phyloP scores from a whole-genome alignment of 2,329 filamentous ascomycete genomes.

The Penicillium sp. region DNA sequence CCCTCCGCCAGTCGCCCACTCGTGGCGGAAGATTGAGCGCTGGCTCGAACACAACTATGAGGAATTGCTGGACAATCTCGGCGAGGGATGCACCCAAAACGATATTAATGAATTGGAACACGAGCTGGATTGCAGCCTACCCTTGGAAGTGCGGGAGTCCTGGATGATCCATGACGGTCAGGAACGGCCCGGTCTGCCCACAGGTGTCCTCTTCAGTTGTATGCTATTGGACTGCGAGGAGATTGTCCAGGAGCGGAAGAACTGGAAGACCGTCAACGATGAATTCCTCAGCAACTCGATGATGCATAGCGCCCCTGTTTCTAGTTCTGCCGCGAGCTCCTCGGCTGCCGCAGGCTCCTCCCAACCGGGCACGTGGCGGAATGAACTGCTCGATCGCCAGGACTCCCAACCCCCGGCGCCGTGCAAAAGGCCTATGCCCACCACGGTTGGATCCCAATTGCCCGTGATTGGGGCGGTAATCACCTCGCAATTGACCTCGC shows the following conservation, averaged over 20 bases:
- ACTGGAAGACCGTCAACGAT: constrained; percentile 90
- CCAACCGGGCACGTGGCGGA: constrained; percentile 67
- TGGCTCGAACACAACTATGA: constrained; percentile 96
- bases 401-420: constrained; percentile 77
- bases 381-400: constrained; percentile 77
- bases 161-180: constrained; percentile 92
- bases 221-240: constrained; percentile 98
- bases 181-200: constrained; percentile 84
- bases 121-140: constrained; percentile 87
- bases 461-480: constrained; percentile 97
- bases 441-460: constrained; percentile 89
- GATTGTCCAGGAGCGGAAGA: constrained; percentile 94
- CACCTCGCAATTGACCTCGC: constrained; percentile 90
- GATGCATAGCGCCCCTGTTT: constrained; percentile 56
- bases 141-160: constrained; percentile 89
- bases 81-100: constrained; percentile 86
- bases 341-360: constrained; percentile 55
- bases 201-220: constrained; percentile 84
- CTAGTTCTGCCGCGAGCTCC: constrained; percentile 63
- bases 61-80: constrained; percentile 87
- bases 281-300: constrained; percentile 67
- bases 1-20: constrained; percentile 78
- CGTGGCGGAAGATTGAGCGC: constrained; percentile 87
- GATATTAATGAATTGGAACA: constrained; percentile 97
- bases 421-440: constrained; percentile 93